Percentiles rank a stretch among this genome's conserved stretches.
These are phyloP conservation scores for Alternaria longipes DNA, from an alignment of 2,329 filamentous ascomycete genomes.

Conservation along the genomic window DNA sequence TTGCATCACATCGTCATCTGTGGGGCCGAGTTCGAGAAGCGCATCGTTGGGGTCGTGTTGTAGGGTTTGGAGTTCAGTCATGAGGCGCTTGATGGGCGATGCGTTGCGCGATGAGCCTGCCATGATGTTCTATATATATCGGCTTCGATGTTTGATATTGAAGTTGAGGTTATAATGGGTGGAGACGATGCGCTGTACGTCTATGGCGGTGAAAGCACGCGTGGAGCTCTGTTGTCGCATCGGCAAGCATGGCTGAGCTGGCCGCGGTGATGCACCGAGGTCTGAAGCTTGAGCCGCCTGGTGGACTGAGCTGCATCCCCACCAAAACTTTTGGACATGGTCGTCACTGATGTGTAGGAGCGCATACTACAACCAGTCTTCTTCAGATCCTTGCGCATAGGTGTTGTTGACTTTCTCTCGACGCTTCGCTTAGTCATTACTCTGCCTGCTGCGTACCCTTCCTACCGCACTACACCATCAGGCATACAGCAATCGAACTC, in stretches of 20 bases:
- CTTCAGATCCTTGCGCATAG: not conserved
- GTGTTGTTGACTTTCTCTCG: not conserved
- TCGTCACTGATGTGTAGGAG: not conserved
- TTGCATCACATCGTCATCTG: conserved; percentile 66
- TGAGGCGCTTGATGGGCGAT: conserved; percentile 65
- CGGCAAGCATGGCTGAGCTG: conserved; percentile 15
- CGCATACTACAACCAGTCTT: not conserved
- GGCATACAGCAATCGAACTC: not conserved
- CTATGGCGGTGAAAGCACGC: conserved; percentile 4
- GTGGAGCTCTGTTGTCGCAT: conserved; percentile 10
- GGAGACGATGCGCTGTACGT: conserved; percentile 5
- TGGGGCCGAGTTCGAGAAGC: conserved; percentile 65
- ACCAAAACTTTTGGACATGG: conserved; percentile 36
- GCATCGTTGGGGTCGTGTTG: conserved; percentile 64
- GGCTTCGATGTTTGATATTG: not conserved
- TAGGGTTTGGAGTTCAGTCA: conserved; percentile 69
- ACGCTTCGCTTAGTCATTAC: not conserved
- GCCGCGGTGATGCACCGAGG: conserved; percentile 33
- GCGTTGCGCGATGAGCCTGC: conserved; percentile 44
- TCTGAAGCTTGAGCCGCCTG: conserved; percentile 27
- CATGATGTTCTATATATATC: conserved; percentile 28
- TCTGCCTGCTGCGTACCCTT: not conserved
- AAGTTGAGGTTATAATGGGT: not conserved
- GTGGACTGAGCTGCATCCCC: conserved; percentile 34
- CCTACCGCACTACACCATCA: not conserved